Evolutionary conservation across 495 filamentous ascomycete species (phyloP).

Genomic region (Aspergillus bertholletiae): DNA sequence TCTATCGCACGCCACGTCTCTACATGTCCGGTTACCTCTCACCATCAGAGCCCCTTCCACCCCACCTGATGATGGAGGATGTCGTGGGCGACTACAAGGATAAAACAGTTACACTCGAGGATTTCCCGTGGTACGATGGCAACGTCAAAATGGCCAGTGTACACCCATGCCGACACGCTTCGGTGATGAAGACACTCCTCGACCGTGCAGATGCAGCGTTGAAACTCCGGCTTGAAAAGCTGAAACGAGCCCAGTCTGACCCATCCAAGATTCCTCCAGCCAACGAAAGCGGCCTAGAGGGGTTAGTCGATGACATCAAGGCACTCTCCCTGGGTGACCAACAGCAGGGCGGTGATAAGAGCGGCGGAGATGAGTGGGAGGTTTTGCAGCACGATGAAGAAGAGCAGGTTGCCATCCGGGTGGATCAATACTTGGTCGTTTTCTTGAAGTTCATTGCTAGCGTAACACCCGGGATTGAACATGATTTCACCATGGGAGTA

Average conservation of each 20-base stretch:
- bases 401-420: conserved; percentile 84
- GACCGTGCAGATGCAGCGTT: conserved; percentile 92
- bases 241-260: conserved; percentile 46
- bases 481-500: conserved; percentile 98
- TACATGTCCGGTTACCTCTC: conserved; percentile 89
- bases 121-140: conserved; percentile 85
- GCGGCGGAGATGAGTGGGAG: conserved; percentile 83
- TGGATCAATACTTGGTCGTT: conserved; percentile 96
- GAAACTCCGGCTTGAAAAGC: conserved; percentile 81
- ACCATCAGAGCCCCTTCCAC: conserved; percentile 79
- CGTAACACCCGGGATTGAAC: conserved; percentile 94
- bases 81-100: conserved; percentile 99
- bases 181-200: conserved; percentile 96
- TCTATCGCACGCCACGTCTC: conserved; percentile 93
- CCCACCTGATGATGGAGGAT: conserved; percentile 96
- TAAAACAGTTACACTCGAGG: conserved; percentile 97
- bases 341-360: conserved; percentile 49
- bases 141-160: conserved; percentile 92
- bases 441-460: conserved; percentile 98
- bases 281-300: conserved; percentile 58
- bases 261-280: conserved; percentile 43
- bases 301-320: conserved; percentile 59
- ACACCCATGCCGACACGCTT: conserved; percentile 89
- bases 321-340: conserved; percentile 38
- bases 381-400: conserved; percentile 65